Percentiles rank a stretch among this genome's conserved stretches.
These are phyloP conservation scores for Phaffomyces antillensis DNA, from an alignment of 805 yeast genomes.

Conservation along the genomic window DNA sequence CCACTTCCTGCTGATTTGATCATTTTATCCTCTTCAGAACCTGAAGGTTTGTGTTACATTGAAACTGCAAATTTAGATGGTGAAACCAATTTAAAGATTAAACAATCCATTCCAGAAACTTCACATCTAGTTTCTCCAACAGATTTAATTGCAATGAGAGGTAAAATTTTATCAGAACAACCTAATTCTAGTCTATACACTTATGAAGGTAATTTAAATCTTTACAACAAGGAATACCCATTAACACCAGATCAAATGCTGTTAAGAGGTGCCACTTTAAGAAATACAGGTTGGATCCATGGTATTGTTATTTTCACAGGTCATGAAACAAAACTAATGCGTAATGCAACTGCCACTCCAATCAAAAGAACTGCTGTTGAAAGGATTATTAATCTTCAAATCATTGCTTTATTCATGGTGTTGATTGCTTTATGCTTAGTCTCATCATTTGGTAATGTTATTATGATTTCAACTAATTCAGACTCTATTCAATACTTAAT, in stretches of 20 bases:
- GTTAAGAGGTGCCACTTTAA: conserved; percentile 88
- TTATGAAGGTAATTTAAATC: conserved; percentile 73
- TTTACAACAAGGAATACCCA: conserved; percentile 57
- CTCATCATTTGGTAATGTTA: conserved; percentile 83
- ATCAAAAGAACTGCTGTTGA: conserved; percentile 96
- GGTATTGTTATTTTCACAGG: conserved; percentile 95
- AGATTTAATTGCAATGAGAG: conserved; percentile 45
- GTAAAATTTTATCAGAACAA: conserved; percentile 71
- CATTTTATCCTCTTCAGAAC: conserved; percentile 86
- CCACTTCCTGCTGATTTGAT: conserved; percentile 92
- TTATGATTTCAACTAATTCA: conserved; percentile 51
- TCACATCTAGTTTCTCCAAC: conserved; percentile 60
- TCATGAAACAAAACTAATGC: conserved; percentile 95
- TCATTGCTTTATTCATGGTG: conserved; percentile 77
- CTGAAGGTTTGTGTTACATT: conserved; percentile 94
- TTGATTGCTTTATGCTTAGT: conserved; percentile 68
- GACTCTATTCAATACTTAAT: conserved; percentile 55
- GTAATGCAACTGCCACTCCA: conserved; percentile 98
- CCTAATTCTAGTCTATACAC: conserved; percentile 94
- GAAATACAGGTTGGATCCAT: conserved; percentile 93
- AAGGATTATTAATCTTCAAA: conserved; percentile 87
- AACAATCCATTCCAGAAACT: conserved; percentile 81
- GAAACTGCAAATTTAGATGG: conserved; percentile 98
- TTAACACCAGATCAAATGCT: conserved; percentile 86
- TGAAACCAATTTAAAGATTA: conserved; percentile 92